These are phyloP conservation scores for Globisporangium barbulae DNA, from an alignment of 352 stramenopile genomes.

Conservation along the genomic window DNA sequence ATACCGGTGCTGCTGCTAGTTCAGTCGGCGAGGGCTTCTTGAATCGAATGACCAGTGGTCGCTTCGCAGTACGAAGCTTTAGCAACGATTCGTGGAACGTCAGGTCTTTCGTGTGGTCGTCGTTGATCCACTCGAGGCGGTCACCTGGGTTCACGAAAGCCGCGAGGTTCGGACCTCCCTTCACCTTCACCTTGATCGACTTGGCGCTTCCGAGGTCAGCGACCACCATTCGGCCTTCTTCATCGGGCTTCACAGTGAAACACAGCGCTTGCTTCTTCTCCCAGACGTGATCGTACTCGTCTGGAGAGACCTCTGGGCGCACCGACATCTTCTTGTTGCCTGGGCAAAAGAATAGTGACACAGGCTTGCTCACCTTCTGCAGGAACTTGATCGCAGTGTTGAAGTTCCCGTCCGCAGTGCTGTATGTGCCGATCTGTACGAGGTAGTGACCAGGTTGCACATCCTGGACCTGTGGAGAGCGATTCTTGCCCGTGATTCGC, in stretches of 20 bases:
- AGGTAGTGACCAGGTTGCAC: slow-evolving; percentile 86
- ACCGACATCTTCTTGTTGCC: slow-evolving; percentile 77
- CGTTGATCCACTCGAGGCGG: slow-evolving; percentile 80
- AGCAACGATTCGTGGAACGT: slow-evolving; percentile 83
- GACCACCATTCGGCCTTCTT: slow-evolving; percentile 67
- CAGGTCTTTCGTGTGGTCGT: slow-evolving; percentile 65
- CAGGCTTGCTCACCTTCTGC: slow-evolving; percentile 84
- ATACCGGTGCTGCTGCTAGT: slow-evolving; percentile 17
- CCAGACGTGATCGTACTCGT: slow-evolving; percentile 88
- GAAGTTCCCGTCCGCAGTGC: slow-evolving; percentile 81
- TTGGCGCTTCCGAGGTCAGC: slow-evolving; percentile 82
- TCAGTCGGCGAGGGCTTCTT: slow-evolving; percentile 62
- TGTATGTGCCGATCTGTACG: slow-evolving; percentile 84
- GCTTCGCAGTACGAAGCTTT: slow-evolving; percentile 80
- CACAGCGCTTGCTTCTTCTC: slow-evolving; percentile 87
- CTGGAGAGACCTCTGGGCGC: slow-evolving; percentile 53
- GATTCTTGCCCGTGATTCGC: slow-evolving; percentile 86
- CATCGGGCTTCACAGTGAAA: slow-evolving; percentile 75
- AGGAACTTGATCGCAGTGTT: slow-evolving; percentile 89
- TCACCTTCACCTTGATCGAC: slow-evolving; percentile 83
- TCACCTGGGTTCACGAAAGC: slow-evolving; percentile 61
- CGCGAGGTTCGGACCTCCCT: slow-evolving; percentile 51
- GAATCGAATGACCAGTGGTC: slow-evolving; percentile 81
- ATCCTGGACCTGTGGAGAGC: slow-evolving; percentile 83
- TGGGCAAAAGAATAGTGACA: slow-evolving; percentile 81